A percentile compares a stretch with the other conserved stretches of the same genome.
Conservation (phyloP, 139 green algal species). For the Monoraphidium neglectum region DNA sequence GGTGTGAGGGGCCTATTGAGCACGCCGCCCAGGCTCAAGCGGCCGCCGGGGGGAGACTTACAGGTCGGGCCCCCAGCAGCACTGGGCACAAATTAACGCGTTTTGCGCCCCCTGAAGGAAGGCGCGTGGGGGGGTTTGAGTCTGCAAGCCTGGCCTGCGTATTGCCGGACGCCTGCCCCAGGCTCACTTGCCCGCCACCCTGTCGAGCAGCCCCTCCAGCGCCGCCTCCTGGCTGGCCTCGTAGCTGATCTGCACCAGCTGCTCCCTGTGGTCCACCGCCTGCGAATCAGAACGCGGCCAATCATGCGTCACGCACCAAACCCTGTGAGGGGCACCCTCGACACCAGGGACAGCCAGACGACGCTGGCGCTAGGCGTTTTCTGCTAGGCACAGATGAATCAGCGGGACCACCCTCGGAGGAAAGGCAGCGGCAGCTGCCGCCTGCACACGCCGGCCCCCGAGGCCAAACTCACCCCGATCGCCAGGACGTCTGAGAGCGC, state of each 20-base stretch:
- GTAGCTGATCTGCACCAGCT: constrained; percentile 55
- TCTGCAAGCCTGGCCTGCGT: neutral
- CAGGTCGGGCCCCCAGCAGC: too few relatives aligned
- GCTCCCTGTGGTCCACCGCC: constrained; percentile 60
- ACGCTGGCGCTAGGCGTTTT: neutral
- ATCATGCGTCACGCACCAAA: neutral
- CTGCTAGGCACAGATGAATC: neutral
- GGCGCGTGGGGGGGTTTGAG: too few relatives aligned
- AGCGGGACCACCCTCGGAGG: neutral
- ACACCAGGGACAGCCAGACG: neutral
- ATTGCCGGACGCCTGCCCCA: neutral
- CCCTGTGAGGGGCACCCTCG: too few relatives aligned
- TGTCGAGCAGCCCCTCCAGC: constrained; percentile 75
- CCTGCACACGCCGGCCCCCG: neutral
- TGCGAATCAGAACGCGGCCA: constrained; percentile 20
- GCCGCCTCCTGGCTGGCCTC: constrained; percentile 82
- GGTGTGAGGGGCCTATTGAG: too few relatives aligned
- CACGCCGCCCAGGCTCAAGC: too few relatives aligned
- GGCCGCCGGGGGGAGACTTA: too few relatives aligned
- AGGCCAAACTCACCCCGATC: neutral
- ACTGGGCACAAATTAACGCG: too few relatives aligned
- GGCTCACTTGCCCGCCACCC: constrained; percentile 46
- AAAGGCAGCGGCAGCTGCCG: neutral
- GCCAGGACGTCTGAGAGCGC: constrained; percentile 1
- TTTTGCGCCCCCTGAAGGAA: too few relatives aligned